These are phyloP conservation scores for Neolecta irregularis DNA, from an alignment of 1,139 yeast species.

Conservation along the genomic window DNA sequence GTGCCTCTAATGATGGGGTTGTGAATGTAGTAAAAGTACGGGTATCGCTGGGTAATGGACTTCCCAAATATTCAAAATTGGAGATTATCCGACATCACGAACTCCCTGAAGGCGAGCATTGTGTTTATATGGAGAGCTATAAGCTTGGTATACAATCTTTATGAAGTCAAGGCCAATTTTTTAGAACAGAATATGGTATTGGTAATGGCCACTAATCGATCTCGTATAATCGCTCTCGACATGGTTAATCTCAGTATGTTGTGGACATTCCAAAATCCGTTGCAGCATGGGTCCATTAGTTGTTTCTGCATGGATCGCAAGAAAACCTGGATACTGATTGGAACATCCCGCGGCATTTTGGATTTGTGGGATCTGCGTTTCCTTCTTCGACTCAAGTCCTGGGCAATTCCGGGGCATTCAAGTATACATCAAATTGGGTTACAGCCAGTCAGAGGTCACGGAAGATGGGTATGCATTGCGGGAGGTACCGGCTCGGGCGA, in stretches of 20 bases:
- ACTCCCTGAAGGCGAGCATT: conserved; percentile 29
- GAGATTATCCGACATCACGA: conserved; percentile 33
- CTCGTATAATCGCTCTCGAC: conserved; percentile 42
- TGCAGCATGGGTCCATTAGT: conserved; percentile 49
- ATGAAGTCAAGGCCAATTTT: conserved; percentile 17
- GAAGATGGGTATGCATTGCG: conserved; percentile 36
- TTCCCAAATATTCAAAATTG: conserved; percentile 25
- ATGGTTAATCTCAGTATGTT: conserved; percentile 40
- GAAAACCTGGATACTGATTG: conserved; percentile 50
- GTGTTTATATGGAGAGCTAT: conserved; percentile 30
- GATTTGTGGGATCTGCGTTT: conserved; percentile 75
- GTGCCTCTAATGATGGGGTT: conserved; percentile 49
- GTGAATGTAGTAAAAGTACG: conserved; percentile 45
- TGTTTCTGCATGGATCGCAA: conserved; percentile 43
- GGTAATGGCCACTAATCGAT: conserved; percentile 38
- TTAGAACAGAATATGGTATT: conserved; percentile 19
- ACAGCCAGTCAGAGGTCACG: conserved; percentile 30
- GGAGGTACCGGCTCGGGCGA: conserved; percentile 51
- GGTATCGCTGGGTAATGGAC: conserved; percentile 25
- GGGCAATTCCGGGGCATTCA: conserved; percentile 37
- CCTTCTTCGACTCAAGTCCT: conserved; percentile 41
- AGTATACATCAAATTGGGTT: conserved; percentile 35
- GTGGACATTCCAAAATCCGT: conserved; percentile 37
- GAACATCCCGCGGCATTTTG: conserved; percentile 59
- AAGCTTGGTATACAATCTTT: conserved; percentile 6